Conservation (phyloP, 129 eudicot species). For the Pittosporum tobira region DNA sequence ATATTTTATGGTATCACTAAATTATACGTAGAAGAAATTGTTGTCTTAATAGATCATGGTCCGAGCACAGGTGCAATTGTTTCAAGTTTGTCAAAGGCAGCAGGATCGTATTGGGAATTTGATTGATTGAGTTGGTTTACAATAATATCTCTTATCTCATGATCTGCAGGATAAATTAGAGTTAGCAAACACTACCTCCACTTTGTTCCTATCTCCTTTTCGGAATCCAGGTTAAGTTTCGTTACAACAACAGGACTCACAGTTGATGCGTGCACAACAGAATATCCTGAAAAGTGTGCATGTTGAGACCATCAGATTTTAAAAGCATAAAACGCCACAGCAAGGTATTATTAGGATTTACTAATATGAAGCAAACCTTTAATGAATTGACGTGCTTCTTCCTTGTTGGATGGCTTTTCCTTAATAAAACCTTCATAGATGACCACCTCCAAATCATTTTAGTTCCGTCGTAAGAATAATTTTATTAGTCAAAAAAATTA, state of each 20-base stretch:
- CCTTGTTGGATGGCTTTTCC: slow-evolving; percentile 75
- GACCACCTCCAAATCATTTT: slow-evolving; percentile 70
- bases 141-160: too few relatives aligned
- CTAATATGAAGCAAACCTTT: slow-evolving; percentile 39
- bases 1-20: too few relatives aligned
- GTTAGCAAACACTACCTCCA: slow-evolving; percentile 50
- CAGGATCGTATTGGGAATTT: too few relatives aligned
- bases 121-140: too few relatives aligned
- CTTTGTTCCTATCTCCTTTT: slow-evolving; percentile 79
- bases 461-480: slow-evolving; percentile 17
- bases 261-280: slow-evolving; percentile 60
- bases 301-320: slow-evolving; percentile 14
- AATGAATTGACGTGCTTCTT: slow-evolving; percentile 75
- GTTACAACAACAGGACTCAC: slow-evolving; percentile 81
- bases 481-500: background rate
- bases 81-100: too few relatives aligned
- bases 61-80: too few relatives aligned
- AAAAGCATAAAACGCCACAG: slow-evolving; percentile 4
- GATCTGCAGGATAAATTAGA: too few relatives aligned
- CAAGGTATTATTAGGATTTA: background rate
- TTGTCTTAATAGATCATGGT: too few relatives aligned
- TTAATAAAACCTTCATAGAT: slow-evolving; percentile 79
- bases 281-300: slow-evolving; percentile 41
- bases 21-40: too few relatives aligned
- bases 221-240: slow-evolving; percentile 59